phyloP scores from a whole-genome alignment of 371 early-diverging fungal species.

The Saksenaea vasiformis region DNA sequence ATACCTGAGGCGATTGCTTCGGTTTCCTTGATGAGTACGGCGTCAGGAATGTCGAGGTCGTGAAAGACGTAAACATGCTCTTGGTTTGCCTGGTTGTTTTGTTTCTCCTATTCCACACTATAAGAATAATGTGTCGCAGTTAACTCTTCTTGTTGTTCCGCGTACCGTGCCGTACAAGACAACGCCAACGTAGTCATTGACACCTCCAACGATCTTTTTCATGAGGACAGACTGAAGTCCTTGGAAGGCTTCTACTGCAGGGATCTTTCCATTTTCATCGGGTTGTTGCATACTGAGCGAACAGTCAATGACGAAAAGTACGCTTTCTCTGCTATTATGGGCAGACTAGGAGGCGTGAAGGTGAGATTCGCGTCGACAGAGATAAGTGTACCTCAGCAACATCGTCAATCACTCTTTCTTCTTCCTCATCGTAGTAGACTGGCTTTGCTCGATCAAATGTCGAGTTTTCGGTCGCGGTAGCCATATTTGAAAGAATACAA shows the following conservation, averaged over 20 bases:
- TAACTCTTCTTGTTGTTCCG: background rate
- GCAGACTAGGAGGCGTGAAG: background rate
- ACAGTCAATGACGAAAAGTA: slow-evolving; percentile 71
- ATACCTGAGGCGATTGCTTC: slow-evolving; percentile 59
- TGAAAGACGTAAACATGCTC: slow-evolving; percentile 63
- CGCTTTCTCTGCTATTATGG: slow-evolving; percentile 47
- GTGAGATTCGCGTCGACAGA: background rate
- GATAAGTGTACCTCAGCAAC: background rate
- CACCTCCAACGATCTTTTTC: slow-evolving; percentile 59
- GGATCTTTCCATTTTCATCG: slow-evolving; percentile 43
- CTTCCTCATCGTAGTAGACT: background rate
- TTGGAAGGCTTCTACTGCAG: slow-evolving; percentile 51
- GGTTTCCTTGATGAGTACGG: slow-evolving; percentile 59
- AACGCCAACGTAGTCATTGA: slow-evolving; percentile 63
- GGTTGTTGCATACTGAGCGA: slow-evolving; percentile 55
- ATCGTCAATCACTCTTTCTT: background rate
- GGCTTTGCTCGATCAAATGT: background rate
- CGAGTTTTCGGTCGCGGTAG: background rate
- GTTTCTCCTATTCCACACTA: slow-evolving; percentile 23
- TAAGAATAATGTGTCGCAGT: background rate
- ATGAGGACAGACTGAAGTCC: slow-evolving; percentile 50
- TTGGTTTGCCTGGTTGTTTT: slow-evolving; percentile 50
- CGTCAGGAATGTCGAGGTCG: slow-evolving; percentile 64
- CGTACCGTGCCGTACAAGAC: slow-evolving; percentile 68
- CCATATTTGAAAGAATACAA: background rate